Base-by-base conservation (phyloP, 2,329 filamentous ascomycete genomes). In the Botryotinia narcissicola region DNA sequence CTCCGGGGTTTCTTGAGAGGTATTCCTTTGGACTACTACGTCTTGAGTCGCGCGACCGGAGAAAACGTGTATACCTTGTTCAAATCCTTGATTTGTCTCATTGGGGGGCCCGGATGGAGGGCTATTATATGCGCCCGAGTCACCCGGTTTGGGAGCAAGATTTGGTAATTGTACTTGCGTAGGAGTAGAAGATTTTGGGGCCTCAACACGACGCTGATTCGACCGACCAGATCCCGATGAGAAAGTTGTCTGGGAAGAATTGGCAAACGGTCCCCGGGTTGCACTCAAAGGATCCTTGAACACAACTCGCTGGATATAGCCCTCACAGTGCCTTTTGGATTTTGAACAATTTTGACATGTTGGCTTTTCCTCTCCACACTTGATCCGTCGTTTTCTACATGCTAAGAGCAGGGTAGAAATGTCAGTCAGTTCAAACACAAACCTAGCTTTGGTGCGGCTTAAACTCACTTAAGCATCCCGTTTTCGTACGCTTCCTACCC, bases 351-450 rank as follows among this genome's bases (percentile, higher is more conserved):
- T 97, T 79, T 87, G 90, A 83, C 93, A 96, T 42, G 72, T 92
- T 40, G 93, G 93, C 68, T 92, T 89, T 79, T 94, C 93, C 82
- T 98, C 96, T 75, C 96, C 96, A 82, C 96, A 99, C 83, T 98
- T 99, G 83, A 99, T 98, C 75, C 96, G 92, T 71, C 96, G 91
- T 83, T 93, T 95, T 76, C 96, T 92, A 83, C 96, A 99, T 73
- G 96, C 93, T 95, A 71, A 42, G 57, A 42, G 59, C 22, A 40
- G 25, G 54, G 18, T 54, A 25, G 63, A 18, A 70, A 29, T 29
- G 40, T 64, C 40, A 62, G 54, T 48, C 44, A 32, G 25, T 40
- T 48, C n/a, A 60, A 32, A 5, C 10, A 22, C 16, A 40, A 20
- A 14, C 9, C 22, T 12, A 22, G 7, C 40, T 40, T 12, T 42